These are phyloP conservation scores for Magnusiomyces magnusii DNA, from an alignment of 1,139 yeast species.

Conservation along the genomic window DNA sequence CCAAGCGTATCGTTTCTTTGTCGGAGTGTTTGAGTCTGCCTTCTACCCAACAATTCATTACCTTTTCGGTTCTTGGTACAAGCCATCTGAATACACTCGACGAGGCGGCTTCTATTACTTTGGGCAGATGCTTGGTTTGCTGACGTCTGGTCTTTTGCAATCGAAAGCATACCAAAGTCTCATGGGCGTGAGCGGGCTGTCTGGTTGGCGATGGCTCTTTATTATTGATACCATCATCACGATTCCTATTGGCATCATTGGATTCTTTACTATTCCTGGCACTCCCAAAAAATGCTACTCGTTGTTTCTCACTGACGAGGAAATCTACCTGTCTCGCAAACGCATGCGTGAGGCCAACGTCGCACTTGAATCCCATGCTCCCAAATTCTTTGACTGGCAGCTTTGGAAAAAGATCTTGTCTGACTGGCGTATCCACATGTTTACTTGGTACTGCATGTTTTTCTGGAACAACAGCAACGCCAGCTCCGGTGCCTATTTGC, in stretches of 20 bases:
- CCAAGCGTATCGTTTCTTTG: constrained; percentile 50
- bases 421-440: constrained; percentile 45
- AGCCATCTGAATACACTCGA: constrained; percentile 49
- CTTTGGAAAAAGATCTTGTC: constrained; percentile 42
- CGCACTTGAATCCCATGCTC: constrained; percentile 7
- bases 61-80: constrained; percentile 56
- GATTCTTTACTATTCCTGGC: constrained; percentile 59
- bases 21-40: constrained; percentile 58
- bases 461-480: constrained; percentile 57
- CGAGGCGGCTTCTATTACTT: constrained; percentile 55
- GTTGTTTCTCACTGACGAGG: constrained; percentile 54
- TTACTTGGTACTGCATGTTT: constrained; percentile 42
- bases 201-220: constrained; percentile 70
- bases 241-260: constrained; percentile 54
- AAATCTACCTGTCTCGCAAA: constrained; percentile 51
- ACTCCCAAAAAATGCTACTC: constrained; percentile 48
- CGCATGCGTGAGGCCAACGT: constrained; percentile 28
- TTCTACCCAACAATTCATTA: constrained; percentile 54
- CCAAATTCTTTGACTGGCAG: constrained; percentile 22
- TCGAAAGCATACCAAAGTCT: constrained; percentile 48
- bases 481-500: constrained; percentile 45
- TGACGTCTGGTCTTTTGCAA: constrained; percentile 58
- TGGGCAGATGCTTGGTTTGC: constrained; percentile 53
- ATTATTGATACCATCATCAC: constrained; percentile 60
- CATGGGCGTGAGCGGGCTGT: constrained; percentile 43